Evolutionary conservation across 331 rosid genomes (phyloP).

Genomic region (Saraca asoca): DNA sequence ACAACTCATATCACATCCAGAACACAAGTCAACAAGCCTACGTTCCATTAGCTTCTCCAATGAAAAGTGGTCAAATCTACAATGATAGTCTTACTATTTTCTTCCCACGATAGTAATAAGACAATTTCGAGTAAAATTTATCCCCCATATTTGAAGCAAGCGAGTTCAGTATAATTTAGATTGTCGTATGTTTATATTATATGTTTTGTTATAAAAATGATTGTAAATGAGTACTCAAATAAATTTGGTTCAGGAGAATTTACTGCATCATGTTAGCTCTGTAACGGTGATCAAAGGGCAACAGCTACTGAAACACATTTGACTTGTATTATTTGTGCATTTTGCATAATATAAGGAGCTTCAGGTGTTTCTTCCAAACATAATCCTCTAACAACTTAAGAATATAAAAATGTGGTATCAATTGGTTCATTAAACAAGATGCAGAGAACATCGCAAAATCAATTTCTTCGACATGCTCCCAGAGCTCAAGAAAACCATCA

Average conservation of each 20-base stretch:
- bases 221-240: no score
- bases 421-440: no score
- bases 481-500: no score
- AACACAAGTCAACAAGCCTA: not conserved
- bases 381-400: not conserved
- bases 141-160: no score
- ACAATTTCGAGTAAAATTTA: no score
- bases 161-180: not conserved
- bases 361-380: not conserved
- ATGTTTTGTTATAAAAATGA: no score
- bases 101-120: no score
- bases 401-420: not conserved
- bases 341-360: not conserved
- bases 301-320: not conserved
- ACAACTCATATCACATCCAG: not conserved
- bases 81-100: no score
- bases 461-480: no score
- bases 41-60: conserved; percentile 1
- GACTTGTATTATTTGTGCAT: not conserved
- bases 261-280: not conserved
- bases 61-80: not conserved
- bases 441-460: no score
- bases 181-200: no score
- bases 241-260: not conserved
- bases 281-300: not conserved